Conservation (phyloP, 768 basidiomycete species). For the Russula foetens region DNA sequence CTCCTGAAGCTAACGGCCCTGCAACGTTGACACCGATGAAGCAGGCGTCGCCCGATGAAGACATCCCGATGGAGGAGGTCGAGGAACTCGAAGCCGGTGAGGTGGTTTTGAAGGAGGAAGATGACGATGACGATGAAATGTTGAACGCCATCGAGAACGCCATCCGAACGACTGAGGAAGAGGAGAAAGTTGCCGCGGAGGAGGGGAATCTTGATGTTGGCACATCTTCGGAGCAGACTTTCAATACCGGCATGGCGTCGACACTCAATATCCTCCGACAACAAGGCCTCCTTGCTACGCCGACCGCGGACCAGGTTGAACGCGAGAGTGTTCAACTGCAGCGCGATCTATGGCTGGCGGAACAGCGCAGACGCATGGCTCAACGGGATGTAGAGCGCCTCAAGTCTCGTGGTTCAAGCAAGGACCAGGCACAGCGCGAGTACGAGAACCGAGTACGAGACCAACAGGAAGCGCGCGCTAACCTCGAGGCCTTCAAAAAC, state of each 20-base stretch:
- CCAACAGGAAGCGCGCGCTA: constrained; percentile 80
- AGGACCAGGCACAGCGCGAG: constrained; percentile 90
- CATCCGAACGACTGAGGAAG: constrained; percentile 53
- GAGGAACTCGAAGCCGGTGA: constrained; percentile 71
- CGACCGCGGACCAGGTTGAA: constrained; percentile 53
- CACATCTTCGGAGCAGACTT: constrained; percentile 71
- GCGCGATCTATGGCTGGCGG: constrained; percentile 84
- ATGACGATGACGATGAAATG: constrained; percentile 66
- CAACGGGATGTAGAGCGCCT: constrained; percentile 76
- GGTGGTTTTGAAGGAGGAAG: constrained; percentile 71
- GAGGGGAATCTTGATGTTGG: constrained; percentile 38
- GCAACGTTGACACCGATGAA: constrained; percentile 1
- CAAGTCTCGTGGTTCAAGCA: constrained; percentile 69
- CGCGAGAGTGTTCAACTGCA: constrained; percentile 80
- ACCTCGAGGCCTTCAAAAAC: constrained; percentile 75
- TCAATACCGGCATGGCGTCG: constrained; percentile 79
- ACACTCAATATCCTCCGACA: constrained; percentile 83
- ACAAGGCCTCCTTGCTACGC: constrained; percentile 76
- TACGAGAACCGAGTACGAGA: constrained; percentile 91
- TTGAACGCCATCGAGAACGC: constrained; percentile 68
- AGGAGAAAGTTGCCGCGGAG: constrained; percentile 35
- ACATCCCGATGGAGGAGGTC: constrained; percentile 49
- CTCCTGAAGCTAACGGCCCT: constrained; percentile 16
- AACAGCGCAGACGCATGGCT: constrained; percentile 65
- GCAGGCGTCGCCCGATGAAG: constrained; percentile 44